Percentiles rank a stretch among this genome's conserved stretches.
Conservation (phyloP, 805 yeast species). For the Nakazawaea laoshanensis region DNA sequence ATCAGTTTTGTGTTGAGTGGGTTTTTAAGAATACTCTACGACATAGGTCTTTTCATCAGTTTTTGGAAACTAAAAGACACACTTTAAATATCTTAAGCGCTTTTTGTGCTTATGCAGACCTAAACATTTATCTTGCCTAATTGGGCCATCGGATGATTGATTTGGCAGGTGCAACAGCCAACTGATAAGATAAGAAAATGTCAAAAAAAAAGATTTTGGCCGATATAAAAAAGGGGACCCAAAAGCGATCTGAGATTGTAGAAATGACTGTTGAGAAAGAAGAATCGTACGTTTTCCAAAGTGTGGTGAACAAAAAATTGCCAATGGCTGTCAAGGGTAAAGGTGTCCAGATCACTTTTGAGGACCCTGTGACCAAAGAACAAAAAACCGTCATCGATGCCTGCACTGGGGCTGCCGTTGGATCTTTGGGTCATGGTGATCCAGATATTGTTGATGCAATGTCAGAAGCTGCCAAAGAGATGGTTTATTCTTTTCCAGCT, state of each 20-base stretch:
- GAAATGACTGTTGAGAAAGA: background rate
- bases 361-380: constrained; percentile 32
- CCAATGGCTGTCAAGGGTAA: constrained; percentile 33
- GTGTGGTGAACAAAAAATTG: constrained; percentile 25
- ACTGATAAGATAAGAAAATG: too few relatives aligned
- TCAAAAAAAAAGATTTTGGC: too few relatives aligned
- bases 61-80: constrained; percentile 17
- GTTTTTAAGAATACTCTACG: constrained; percentile 28
- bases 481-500: constrained; percentile 28
- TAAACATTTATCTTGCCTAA: background rate
- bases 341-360: constrained; percentile 31
- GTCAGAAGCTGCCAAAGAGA: constrained; percentile 25
- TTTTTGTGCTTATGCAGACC: background rate
- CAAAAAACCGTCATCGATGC: constrained; percentile 29
- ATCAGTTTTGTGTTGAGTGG: constrained; percentile 33
- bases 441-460: constrained; percentile 29
- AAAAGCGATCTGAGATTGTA: too few relatives aligned
- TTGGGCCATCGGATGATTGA: too few relatives aligned
- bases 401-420: constrained; percentile 47
- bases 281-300: constrained; percentile 33
- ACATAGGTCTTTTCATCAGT: constrained; percentile 25
- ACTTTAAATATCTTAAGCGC: background rate
- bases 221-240: too few relatives aligned
- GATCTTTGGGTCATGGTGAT: constrained; percentile 36
- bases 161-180: too few relatives aligned